Evolutionary conservation across 2,329 filamentous ascomycete genomes (phyloP).

Genomic region (Coniochaeta sp.): DNA sequence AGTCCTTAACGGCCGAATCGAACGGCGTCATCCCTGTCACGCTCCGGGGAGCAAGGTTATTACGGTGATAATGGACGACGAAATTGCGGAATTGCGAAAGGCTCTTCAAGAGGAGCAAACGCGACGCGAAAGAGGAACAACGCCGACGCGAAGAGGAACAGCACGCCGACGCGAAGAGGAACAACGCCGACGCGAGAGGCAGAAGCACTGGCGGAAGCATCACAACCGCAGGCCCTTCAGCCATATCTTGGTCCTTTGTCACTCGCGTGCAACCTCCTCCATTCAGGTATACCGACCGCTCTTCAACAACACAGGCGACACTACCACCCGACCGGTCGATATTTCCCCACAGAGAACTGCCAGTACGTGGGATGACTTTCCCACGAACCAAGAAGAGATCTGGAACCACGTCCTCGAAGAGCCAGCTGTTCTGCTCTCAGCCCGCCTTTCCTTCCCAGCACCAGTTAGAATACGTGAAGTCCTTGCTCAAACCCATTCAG

Average conservation of each 20-base stretch:
- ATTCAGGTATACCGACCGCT: conserved; percentile 23
- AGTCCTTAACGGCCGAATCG: no score
- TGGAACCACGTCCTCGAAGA: conserved; percentile 20
- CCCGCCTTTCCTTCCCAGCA: conserved; percentile 22
- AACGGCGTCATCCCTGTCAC: no score
- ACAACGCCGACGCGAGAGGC: conserved; percentile 17
- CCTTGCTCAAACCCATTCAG: conserved; percentile 23
- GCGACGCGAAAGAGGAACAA: no score
- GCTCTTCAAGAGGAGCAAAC: no score
- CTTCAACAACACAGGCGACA: conserved; percentile 25
- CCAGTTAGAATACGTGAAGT: conserved; percentile 25
- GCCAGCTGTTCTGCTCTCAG: conserved; percentile 19
- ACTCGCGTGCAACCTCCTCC: conserved; percentile 21
- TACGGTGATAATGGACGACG: no score
- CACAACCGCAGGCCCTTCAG: conserved; percentile 15
- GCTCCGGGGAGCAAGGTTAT: no score
- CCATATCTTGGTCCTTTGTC: conserved; percentile 25
- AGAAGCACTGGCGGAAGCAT: conserved; percentile 15
- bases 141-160: no score
- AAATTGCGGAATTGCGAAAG: no score
- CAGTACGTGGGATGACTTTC: conserved; percentile 26
- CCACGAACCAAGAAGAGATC: conserved; percentile 21
- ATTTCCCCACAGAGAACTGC: conserved; percentile 28
- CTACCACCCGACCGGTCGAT: conserved; percentile 23
- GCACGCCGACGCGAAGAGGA: no score